Percentiles rank a stretch among this genome's conserved stretches.
These are phyloP conservation scores for Colletotrichum sp. DNA, from an alignment of 2,329 filamentous ascomycete genomes.

Conservation along the genomic window DNA sequence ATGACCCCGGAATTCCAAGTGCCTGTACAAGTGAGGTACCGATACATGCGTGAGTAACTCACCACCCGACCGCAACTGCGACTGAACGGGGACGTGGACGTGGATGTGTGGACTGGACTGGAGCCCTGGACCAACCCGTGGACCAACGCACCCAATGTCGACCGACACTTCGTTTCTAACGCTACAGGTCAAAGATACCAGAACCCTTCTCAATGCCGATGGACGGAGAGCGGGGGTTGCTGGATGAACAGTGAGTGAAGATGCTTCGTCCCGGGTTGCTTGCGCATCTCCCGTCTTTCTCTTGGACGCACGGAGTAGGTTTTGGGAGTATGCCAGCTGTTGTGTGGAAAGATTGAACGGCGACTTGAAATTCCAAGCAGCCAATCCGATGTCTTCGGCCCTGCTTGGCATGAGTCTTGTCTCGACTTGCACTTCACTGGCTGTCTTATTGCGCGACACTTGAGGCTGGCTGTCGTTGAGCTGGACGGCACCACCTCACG, in stretches of 20 bases:
- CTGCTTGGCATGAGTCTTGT: background rate
- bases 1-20: background rate
- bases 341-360: background rate
- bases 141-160: constrained; percentile 2
- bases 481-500: background rate
- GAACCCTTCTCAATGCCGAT: background rate
- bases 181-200: constrained; percentile 14
- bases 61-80: constrained; percentile 17
- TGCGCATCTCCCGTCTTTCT: background rate
- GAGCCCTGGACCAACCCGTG: background rate
- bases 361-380: background rate
- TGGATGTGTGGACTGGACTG: background rate
- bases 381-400: background rate
- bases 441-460: background rate
- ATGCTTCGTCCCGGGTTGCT: background rate
- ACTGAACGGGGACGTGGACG: constrained; percentile 2
- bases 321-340: background rate
- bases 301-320: background rate
- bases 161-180: constrained; percentile 4
- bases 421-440: background rate
- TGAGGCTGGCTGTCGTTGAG: background rate
- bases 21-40: background rate
- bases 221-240: constrained; percentile 7
- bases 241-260: background rate
- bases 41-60: background rate